Evolutionary conservation across 163 green algal species (phyloP).

Genomic region (Chlorella variabilis): DNA sequence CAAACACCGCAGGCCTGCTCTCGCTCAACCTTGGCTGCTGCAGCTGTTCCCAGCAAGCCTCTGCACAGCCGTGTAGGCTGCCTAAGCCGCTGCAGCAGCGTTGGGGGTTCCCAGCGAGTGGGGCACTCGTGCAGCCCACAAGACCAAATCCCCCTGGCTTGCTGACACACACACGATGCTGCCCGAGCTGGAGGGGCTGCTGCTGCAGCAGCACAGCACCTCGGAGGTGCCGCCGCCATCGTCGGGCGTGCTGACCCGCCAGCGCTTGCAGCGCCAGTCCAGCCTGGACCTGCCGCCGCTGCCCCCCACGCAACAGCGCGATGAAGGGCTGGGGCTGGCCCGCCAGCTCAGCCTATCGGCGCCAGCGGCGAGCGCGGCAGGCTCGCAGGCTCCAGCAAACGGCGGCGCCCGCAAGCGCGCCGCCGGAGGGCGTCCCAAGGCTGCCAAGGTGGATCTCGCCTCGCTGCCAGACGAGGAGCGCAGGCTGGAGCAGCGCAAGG

Average conservation of each 20-base stretch:
- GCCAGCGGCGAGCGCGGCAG: neutral
- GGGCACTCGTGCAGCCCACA: too few species aligned
- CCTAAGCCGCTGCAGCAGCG: too few species aligned
- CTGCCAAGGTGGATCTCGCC: neutral
- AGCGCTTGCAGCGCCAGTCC: neutral
- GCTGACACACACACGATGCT: too few species aligned
- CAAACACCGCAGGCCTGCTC: too few species aligned
- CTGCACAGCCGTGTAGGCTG: too few species aligned
- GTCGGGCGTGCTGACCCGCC: neutral
- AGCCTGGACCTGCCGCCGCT: neutral
- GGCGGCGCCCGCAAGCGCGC: neutral
- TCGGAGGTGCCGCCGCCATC: neutral
- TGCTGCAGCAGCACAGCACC: neutral
- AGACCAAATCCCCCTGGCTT: too few species aligned
- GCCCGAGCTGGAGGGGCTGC: too few species aligned
- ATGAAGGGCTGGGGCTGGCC: neutral
- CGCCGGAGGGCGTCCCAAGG: constrained; percentile 8
- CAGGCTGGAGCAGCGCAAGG: constrained; percentile 61
- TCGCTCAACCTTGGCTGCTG: too few species aligned
- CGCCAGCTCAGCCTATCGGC: constrained; percentile 3
- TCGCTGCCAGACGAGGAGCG: constrained; percentile 57
- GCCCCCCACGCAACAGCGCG: neutral
- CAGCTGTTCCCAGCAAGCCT: too few species aligned
- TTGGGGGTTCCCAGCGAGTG: too few species aligned
- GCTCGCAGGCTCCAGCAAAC: neutral